Conservation (phyloP, 2,329 filamentous ascomycete genomes). For the Colletotrichum noveboracense region DNA sequence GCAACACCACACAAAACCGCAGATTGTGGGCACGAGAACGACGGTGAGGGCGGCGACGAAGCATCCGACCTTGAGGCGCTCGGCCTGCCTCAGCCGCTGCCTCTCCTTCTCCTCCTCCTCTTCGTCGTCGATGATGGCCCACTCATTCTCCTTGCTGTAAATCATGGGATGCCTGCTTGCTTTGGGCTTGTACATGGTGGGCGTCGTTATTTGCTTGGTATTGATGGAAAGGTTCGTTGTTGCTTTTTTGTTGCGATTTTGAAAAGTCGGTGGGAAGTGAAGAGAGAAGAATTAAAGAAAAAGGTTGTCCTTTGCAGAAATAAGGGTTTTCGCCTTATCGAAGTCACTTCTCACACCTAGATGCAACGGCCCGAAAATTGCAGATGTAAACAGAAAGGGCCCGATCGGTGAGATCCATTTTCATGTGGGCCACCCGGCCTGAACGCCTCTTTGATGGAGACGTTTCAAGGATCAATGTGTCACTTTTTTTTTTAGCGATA, state of each 20-base stretch:
- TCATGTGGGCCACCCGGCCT: not conserved
- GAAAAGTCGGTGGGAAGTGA: not conserved
- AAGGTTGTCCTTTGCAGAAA: not conserved
- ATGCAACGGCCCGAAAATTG: not conserved
- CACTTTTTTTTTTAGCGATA: not conserved
- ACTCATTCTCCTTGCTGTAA: conserved; percentile 19
- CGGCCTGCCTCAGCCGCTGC: not conserved
- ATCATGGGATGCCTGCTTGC: not conserved
- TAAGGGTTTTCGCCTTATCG: not conserved
- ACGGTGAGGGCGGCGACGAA: conserved; percentile 8
- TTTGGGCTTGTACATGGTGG: not conserved
- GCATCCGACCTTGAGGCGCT: not conserved
- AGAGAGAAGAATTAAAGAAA: not conserved
- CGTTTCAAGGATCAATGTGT: not conserved
- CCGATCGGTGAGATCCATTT: not conserved
- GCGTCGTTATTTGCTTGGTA: not conserved
- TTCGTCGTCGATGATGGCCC: conserved; percentile 20
- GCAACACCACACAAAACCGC: conserved; percentile 3
- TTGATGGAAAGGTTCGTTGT: not conserved
- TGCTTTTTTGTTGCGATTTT: not conserved
- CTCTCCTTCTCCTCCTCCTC: conserved; percentile 15
- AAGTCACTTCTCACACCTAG: not conserved
- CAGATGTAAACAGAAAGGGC: not conserved
- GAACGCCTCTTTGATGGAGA: not conserved
- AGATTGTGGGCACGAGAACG: conserved; percentile 9